phyloP scores from a whole-genome alignment of 176 grass and related monocot species.

The Echinochloa phyllopogon region DNA sequence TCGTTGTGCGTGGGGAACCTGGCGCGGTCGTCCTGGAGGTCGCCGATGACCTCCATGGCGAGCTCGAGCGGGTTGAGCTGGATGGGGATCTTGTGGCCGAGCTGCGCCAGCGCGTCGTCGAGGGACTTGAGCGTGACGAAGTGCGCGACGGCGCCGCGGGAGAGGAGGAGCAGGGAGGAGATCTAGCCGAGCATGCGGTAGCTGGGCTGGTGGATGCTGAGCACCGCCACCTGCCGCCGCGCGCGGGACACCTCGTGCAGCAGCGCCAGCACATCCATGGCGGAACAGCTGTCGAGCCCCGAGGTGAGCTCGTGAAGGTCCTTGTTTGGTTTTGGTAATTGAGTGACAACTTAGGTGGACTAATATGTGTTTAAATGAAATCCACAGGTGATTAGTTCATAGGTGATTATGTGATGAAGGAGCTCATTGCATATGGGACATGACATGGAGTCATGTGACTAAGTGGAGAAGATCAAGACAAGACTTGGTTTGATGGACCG shows the following conservation, averaged over 20 bases:
- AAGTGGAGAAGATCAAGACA: too few species aligned
- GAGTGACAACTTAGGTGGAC: too few species aligned
- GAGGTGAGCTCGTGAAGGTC: too few species aligned
- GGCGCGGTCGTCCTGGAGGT: conserved; percentile 49
- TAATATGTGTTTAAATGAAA: too few species aligned
- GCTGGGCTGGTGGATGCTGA: conserved; percentile 94
- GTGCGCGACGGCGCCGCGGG: conserved; percentile 70
- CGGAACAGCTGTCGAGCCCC: conserved; percentile 84
- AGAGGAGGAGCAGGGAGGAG: conserved; percentile 78
- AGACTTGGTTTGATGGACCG: too few species aligned
- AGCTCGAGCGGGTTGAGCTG: conserved; percentile 88
- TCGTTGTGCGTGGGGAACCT: not conserved
- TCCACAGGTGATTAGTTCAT: too few species aligned
- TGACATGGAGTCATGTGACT: too few species aligned
- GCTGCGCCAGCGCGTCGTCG: conserved; percentile 49
- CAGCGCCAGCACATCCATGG: conserved; percentile 73
- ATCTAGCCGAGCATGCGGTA: conserved; percentile 85
- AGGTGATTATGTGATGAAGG: too few species aligned
- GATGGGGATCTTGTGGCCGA: conserved; percentile 64
- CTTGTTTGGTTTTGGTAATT: too few species aligned
- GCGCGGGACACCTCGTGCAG: conserved; percentile 70
- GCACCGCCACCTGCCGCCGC: conserved; percentile 74
- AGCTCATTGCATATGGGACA: too few species aligned
- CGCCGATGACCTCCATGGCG: conserved; percentile 69
- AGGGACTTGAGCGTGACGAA: conserved; percentile 65